A percentile compares a stretch with the other conserved stretches of the same genome.
Conservation (phyloP, 176 grass and related monocot genomes). For the Chloris gayana region DNA sequence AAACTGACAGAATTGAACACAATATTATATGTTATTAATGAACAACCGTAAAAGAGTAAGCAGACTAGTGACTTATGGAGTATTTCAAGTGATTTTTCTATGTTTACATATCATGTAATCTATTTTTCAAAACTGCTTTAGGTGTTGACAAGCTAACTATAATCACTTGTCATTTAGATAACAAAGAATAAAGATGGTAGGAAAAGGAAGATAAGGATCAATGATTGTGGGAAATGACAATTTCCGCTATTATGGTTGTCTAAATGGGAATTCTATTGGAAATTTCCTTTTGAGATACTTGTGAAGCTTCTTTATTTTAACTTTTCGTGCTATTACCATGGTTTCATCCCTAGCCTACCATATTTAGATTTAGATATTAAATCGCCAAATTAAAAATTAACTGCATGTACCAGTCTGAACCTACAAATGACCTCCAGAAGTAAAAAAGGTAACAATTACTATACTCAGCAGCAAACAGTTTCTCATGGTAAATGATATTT, state of each 20-base stretch:
- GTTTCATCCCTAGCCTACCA: not conserved
- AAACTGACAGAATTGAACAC: constrained; percentile 17
- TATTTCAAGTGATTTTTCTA: not conserved
- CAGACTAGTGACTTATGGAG: not conserved
- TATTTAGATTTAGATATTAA: not conserved
- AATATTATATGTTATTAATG: constrained; percentile 19
- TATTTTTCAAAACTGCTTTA: constrained; percentile 15
- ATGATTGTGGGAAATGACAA: not conserved
- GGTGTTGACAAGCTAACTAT: constrained; percentile 16
- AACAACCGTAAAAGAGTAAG: constrained; percentile 16
- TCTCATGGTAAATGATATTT: not conserved
- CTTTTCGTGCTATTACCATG: not conserved
- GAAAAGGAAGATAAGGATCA: not conserved
- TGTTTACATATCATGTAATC: not conserved
- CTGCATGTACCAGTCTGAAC: not conserved
- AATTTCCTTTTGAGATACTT: not conserved
- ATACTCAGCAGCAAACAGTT: not conserved
- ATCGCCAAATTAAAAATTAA: not conserved
- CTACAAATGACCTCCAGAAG: not conserved
- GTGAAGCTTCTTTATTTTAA: not conserved
- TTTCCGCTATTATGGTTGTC: not conserved
- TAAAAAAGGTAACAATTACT: not conserved
- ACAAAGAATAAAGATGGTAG: not conserved
- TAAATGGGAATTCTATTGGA: constrained; percentile 4
- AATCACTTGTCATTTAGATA: constrained; percentile 20